Base-by-base conservation (phyloP, 805 yeast species). In the Candida wancherniae region DNA sequence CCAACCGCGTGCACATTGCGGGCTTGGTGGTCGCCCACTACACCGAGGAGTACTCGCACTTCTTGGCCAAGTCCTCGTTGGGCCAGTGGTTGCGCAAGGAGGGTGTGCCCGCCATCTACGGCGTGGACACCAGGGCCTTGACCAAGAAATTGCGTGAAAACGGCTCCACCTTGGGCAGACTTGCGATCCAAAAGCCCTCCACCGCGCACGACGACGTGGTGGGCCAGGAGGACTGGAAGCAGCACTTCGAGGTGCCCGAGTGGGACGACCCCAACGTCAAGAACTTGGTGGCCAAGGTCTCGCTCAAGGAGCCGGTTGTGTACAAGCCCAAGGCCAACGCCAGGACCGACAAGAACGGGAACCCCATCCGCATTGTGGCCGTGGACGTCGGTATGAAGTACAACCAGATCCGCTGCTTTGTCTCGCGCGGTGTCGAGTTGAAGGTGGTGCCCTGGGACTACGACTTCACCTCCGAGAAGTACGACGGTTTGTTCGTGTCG, bases 381-480 rank as follows among this genome's bases (percentile, higher is more conserved):
- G 70, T 92, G 42, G 99, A 92, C 63, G 96, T 88, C 36, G 99
- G 99, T 73, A 84, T 92, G 85, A 92, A 92, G 66, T 90, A 71
- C 69, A 92, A 92, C 66, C 99, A 92, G 69, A 85, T 92, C 54
- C 82, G 99, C 62, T 92, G 98, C 62, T 90, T 92, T 45, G 86
- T 92, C 37, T 77, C 78, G 57, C 81, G 98, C 54, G 98, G 99
- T 58, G 96, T 92, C 31, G 97, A 94, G 65, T 71, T 92, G 47
- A 75, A 78, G 55, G 97, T 92, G 34, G 97, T 92, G 28, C 97
- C 98, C 39, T 90, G 90, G 88, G 80, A 92, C 58, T 79, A 87
- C 55, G 95, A 87, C 61, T 80, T 83, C 58, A 67, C 83, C 40
- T 51, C 62, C 29, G 95, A 86, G 61, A 71, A 77, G 41, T 92